Conservation (phyloP, 1,139 yeast species). For the Eremothecium gossypii region DNA sequence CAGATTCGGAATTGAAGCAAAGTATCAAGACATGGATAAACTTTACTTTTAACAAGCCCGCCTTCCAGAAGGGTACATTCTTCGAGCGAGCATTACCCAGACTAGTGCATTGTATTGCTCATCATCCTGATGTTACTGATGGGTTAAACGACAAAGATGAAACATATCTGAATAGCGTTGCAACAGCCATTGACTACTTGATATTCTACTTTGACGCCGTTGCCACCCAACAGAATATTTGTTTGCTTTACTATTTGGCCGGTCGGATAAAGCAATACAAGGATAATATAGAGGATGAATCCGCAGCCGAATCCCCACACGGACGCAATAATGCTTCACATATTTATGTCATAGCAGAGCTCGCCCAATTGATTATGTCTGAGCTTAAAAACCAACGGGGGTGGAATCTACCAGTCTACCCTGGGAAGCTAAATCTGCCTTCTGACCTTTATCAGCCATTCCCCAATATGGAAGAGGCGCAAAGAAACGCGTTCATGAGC, state of each 20-base stretch:
- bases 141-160: constrained; percentile 30
- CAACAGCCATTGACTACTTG: constrained; percentile 50
- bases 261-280: constrained; percentile 73
- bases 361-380: constrained; percentile 58
- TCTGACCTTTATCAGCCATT: constrained; percentile 57
- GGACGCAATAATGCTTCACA: constrained; percentile 24
- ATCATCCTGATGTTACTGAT: constrained; percentile 58
- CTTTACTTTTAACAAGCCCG: constrained; percentile 43
- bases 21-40: constrained; percentile 64
- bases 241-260: constrained; percentile 65
- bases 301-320: constrained; percentile 20
- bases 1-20: constrained; percentile 40
- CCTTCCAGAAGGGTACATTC: constrained; percentile 36
- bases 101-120: constrained; percentile 61
- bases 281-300: constrained; percentile 39
- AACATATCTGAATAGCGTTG: constrained; percentile 34
- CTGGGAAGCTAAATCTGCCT: constrained; percentile 64
- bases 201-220: constrained; percentile 51
- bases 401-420: constrained; percentile 76
- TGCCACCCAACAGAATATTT: constrained; percentile 58
- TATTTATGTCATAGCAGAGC: constrained; percentile 62
- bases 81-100: constrained; percentile 62
- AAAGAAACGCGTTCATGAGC: constrained; percentile 25
- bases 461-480: constrained; percentile 32
- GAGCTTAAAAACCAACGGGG: constrained; percentile 47